Evolutionary conservation across 1,139 yeast species (phyloP), one percentile per base, ranked within the genome.

Genomic region (Geotrichum restrictum): DNA sequence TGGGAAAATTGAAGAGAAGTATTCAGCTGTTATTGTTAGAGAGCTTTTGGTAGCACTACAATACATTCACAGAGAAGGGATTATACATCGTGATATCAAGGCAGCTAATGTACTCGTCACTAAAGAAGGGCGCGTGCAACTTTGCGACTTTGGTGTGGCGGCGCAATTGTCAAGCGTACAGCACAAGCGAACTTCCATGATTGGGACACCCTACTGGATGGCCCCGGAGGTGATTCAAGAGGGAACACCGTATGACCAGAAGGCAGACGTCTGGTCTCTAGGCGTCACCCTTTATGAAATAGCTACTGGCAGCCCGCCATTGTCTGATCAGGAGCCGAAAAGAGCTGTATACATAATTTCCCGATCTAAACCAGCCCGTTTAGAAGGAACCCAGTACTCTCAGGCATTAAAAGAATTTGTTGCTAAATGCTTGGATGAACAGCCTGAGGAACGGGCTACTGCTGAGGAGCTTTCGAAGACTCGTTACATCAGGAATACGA

Each of bases 151-250:
- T 71, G 99, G 99, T 32, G 98, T 93, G 14, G 98, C 98, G 0
- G 97, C 98, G 1, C 94, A 88, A 66, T 74, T 91, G 38, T 81
- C 95, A 1, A 78, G 91, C n/a, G 80, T 83, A 40, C 82, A 83
- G 32, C 69, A 82, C 48, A 86, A 91, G 65, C 77, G 98, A 63
- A 88, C 93, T 41, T 93, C 98, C 0, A 89, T 93, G 81, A 98
- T 96, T 0, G 99, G 99, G 4, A 94, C 99, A 0, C 98, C 98
- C 0, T 94, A 91, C 68, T 94, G 99, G 99, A 94, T 94, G 99
- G 98, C 98, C 0, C 98, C 98, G 0, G 98, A 93, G 68, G 98
- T 93, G 24, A 93, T 93, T 43, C 80, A 91, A 65, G 98, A 93
- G 67, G 98, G 98, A 32, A 85, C 85, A 19, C 76, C 85, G 1